Conservation (phyloP, 2,329 filamentous ascomycete species). For the Aschersonia sp. region DNA sequence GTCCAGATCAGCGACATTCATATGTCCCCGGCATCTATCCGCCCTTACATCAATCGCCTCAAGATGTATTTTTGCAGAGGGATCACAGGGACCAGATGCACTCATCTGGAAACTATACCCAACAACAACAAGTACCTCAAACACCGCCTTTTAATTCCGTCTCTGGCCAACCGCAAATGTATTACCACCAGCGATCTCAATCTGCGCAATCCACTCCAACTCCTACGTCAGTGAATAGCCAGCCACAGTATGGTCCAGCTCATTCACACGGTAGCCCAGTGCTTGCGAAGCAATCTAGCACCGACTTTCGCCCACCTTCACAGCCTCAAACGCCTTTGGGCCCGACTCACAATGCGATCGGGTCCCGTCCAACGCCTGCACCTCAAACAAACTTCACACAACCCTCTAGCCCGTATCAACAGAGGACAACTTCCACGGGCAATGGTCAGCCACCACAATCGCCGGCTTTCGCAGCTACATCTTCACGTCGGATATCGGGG, state of each 20-base stretch:
- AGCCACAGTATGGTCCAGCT: slow-evolving; percentile 36
- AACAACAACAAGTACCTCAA: slow-evolving; percentile 15
- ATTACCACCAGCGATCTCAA: slow-evolving; percentile 25
- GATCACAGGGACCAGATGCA: slow-evolving; percentile 6
- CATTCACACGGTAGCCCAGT: slow-evolving; percentile 40
- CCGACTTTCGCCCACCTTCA: slow-evolving; percentile 31
- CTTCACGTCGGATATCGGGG: slow-evolving; percentile 21
- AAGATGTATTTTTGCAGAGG: slow-evolving; percentile 10
- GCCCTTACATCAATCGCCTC: slow-evolving; percentile 28
- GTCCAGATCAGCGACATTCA: slow-evolving; percentile 37
- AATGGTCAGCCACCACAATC: slow-evolving; percentile 17
- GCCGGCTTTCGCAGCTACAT: slow-evolving; percentile 10
- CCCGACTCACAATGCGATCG: slow-evolving; percentile 25
- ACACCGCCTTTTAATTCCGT: neutral
- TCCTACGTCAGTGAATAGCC: slow-evolving; percentile 47
- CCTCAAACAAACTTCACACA: slow-evolving; percentile 28
- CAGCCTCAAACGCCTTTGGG: slow-evolving; percentile 40
- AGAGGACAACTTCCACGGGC: slow-evolving; percentile 22
- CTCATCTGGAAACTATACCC: slow-evolving; percentile 24
- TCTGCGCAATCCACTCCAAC: slow-evolving; percentile 46
- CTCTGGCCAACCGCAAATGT: neutral
- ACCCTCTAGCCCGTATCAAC: slow-evolving; percentile 46
- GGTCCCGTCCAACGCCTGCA: slow-evolving; percentile 21
- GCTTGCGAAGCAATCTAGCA: slow-evolving; percentile 26
- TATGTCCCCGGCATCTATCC: slow-evolving; percentile 29